Base-by-base conservation (phyloP, 164 flowering plant genomes). In the Echeveria elegans region DNA sequence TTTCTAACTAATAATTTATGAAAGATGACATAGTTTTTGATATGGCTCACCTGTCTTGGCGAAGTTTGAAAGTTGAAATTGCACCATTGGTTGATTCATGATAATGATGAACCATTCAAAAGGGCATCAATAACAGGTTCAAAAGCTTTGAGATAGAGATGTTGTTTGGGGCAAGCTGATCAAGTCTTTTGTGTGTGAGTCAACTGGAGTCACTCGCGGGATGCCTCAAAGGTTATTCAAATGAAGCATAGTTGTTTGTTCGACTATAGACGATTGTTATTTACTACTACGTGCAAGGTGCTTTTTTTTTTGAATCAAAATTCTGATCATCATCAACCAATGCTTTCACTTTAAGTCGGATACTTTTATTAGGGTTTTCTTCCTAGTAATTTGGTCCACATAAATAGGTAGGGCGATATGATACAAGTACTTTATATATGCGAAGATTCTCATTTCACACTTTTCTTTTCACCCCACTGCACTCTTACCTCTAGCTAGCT, bases 381-480 rank as follows among this genome's bases (percentile, higher is more conserved):
- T 52, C 58, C 58, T 52, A 52, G 58, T 52, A 48, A 6, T 52
- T 52, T 52, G 58, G 58, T 52, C 58, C 58, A 52, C 58, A 52
- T 52, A 52, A 52, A 52, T 7, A 12, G 18, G 18, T 23, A 52
- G 58, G 58, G 29, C 12, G 28, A 52, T 23, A 52, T 52, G 58
- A 21, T 52, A 52, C 26, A n/a, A n/a, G n/a, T n/a, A 6, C 11
- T 10, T 52, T 52, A 21, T 52, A 7, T 23, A n/a, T 9, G 28
- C 58, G 8, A 29, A 52, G 3, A 3, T 23, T 23, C 58, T 23
- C 58, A 52, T 23, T 52, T 23, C 26, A 23, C 28, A 23, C 29
- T 23, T 9, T 52, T n/a, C 58, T 23, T 52, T 52, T 52, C 28
- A 3, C 58, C 58, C n/a, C n/a, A n/a, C n/a, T n/a, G n/a, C n/a